Conservation (phyloP, 805 yeast genomes). For the Yamadazyma phyllophila region DNA sequence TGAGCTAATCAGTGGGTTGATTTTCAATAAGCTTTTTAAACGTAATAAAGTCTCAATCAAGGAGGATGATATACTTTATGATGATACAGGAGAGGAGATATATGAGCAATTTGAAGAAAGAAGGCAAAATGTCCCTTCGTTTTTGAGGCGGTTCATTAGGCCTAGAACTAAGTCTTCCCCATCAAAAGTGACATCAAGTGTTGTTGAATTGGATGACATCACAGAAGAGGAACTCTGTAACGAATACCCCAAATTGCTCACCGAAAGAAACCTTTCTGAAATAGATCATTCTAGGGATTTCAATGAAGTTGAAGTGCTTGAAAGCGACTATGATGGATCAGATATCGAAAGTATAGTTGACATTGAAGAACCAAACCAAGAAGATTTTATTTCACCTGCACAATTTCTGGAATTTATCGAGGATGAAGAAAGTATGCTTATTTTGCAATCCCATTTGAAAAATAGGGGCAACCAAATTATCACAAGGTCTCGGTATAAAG, state of each 20-base stretch:
- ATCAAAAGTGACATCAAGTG: background rate
- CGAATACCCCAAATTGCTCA: conserved; percentile 24
- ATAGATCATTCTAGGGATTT: conserved; percentile 36
- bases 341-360: conserved; percentile 15
- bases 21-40: conserved; percentile 13
- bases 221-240: conserved; percentile 19
- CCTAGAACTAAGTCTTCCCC: conserved; percentile 18
- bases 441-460: conserved; percentile 29
- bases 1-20: conserved; percentile 22
- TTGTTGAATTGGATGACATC: conserved; percentile 15
- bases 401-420: conserved; percentile 24
- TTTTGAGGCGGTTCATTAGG: conserved; percentile 25
- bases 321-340: conserved; percentile 15
- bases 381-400: conserved; percentile 25
- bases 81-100: conserved; percentile 14
- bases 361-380: background rate
- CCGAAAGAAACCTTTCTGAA: conserved; percentile 32
- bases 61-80: conserved; percentile 1
- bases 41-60: conserved; percentile 4
- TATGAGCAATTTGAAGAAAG: conserved; percentile 19
- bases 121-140: conserved; percentile 23
- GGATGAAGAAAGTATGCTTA: conserved; percentile 13
- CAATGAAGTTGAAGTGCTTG: conserved; percentile 14
- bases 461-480: conserved; percentile 20
- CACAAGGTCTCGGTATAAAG: conserved; percentile 33